phyloP scores from a whole-genome alignment of 2,329 filamentous ascomycete genomes.

The Phaeophleospora eucalypticola region DNA sequence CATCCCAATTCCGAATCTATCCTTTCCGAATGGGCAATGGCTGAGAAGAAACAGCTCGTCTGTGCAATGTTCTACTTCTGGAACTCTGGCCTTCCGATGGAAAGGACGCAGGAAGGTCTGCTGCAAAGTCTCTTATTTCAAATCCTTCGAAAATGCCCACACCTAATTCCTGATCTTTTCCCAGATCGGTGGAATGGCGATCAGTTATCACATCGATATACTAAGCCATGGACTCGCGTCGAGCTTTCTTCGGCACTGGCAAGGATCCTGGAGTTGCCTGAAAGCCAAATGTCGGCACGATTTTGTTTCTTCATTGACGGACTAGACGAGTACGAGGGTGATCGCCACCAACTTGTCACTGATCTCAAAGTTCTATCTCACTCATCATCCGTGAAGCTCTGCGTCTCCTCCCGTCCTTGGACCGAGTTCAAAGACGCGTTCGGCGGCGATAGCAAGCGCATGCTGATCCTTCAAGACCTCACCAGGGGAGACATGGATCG shows the following conservation, averaged over 20 bases:
- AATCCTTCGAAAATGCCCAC: constrained; percentile 10
- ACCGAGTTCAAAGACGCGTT: constrained; percentile 11
- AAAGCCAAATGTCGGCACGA: neutral
- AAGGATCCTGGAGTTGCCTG: neutral
- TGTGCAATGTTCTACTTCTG: constrained; percentile 15
- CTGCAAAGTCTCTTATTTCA: constrained; percentile 13
- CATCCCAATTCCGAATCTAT: neutral
- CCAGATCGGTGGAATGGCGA: too few species aligned
- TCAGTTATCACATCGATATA: neutral
- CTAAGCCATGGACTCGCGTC: neutral
- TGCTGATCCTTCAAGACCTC: constrained; percentile 8
- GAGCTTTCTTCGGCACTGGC: too few species aligned
- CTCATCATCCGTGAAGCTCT: constrained; percentile 13
- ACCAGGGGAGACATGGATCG: constrained; percentile 9
- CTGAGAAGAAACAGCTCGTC: too few species aligned
- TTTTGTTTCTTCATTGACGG: neutral
- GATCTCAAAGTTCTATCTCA: neutral
- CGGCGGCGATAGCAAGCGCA: neutral
- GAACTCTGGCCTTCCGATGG: constrained; percentile 8
- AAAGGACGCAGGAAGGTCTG: constrained; percentile 15
- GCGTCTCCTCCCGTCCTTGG: constrained; percentile 17
- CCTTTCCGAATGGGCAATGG: neutral
- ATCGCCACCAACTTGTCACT: constrained; percentile 8
- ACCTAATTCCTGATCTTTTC: too few species aligned
- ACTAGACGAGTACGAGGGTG: constrained; percentile 18